Base-by-base conservation (phyloP, 1,139 yeast species). In the Zygoascus meyerae region DNA sequence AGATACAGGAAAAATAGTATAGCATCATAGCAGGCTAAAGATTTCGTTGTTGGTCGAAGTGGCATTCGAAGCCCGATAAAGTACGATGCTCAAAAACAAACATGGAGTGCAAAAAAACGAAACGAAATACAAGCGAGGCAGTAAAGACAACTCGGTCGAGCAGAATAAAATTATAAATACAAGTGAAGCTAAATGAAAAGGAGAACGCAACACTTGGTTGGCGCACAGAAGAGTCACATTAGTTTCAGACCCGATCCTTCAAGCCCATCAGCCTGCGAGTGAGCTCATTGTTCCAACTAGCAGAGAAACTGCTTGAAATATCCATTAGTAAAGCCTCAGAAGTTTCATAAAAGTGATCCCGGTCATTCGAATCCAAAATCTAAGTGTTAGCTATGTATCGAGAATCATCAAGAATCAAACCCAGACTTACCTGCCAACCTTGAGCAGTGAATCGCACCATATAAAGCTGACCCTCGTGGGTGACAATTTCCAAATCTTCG, bases 261-360 rank as follows among this genome's bases (percentile, higher is more conserved):
- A 45, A 40, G 33, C 32, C 42, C 11, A 14, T 32, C 43, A 71
- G 54, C 50, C 64, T 64, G 1, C 50, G 49, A 3, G 56, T 41
- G 26, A 75, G 56, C 16, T 53, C 54, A 10, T 54, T 39, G 40
- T 69, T 67, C 63, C 76, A 77, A 11, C 46, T 44, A 3, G 45
- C 16, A 4, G 56, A 51, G 52, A 76, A 77, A 12, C 46, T 44
- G 1, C 63, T 60, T 2, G 79, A 73, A 9, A 58, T 47, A 0
- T 48, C 48, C 72, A 72, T 72, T 64, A 75, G 64, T 40, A 74
- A 56, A 12, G 71, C 66, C 54, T 77, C 81, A 45, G 73, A 67
- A 0, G 78, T 72, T 50, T 77, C 79, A 53, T 57, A 74, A 11
- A 15, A 11, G 21, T 39, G n/a, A 49, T 18, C 56, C 37, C 18